Conservation (phyloP, 306 rosid species). For the Psophocarpus tetragonolobus region DNA sequence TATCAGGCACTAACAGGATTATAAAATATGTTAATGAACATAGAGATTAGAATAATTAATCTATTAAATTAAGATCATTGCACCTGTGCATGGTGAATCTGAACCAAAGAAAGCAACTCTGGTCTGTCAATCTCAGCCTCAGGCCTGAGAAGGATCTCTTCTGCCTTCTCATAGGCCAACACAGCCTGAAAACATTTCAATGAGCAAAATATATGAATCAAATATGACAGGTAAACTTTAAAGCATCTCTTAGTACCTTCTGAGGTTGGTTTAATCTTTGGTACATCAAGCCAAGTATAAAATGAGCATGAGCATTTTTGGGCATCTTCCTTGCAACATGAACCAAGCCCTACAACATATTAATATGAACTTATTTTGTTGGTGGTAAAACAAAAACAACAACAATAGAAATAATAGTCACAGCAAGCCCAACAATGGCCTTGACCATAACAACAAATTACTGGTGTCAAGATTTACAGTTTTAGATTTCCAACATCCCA, state of each 20-base stretch:
- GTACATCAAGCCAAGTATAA: constrained; percentile 91
- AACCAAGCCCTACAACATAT: constrained; percentile 76
- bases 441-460: not conserved
- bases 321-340: constrained; percentile 97
- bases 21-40: constrained; percentile 45
- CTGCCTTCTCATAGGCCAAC: constrained; percentile 82
- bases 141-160: constrained; percentile 74
- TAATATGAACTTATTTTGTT: constrained; percentile 24
- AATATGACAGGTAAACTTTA: constrained; percentile 14
- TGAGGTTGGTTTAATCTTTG: constrained; percentile 92
- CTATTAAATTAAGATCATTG: constrained; percentile 32
- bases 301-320: constrained; percentile 98
- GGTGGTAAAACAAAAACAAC: not conserved
- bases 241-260: constrained; percentile 53
- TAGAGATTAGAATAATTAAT: constrained; percentile 30
- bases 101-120: constrained; percentile 84
- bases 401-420: not conserved
- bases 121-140: constrained; percentile 81
- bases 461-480: not conserved
- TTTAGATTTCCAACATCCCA: constrained; percentile 15
- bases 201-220: not conserved
- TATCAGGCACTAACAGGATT: constrained; percentile 71
- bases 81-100: constrained; percentile 98
- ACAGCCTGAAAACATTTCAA: constrained; percentile 60
- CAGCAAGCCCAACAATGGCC: not conserved